A percentile compares a stretch with the other conserved stretches of the same genome.
Evolutionary conservation across 257 asterid species (phyloP).

Genomic region (Avicennia marina): DNA sequence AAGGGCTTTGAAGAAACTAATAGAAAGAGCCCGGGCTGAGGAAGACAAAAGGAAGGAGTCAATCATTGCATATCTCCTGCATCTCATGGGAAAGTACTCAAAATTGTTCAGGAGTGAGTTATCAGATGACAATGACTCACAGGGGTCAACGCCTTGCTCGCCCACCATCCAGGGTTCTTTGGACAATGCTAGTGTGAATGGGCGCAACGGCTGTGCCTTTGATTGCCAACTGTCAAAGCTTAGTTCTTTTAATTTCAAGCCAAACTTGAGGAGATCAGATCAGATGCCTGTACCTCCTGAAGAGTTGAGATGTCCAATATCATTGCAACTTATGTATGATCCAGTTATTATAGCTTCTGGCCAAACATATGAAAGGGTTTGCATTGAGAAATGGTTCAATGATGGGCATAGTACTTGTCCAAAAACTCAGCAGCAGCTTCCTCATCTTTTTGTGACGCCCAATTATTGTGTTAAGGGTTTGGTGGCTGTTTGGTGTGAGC

Average conservation of each 20-base stretch:
- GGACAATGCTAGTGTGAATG: conserved; percentile 51
- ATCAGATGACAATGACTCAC: conserved; percentile 95
- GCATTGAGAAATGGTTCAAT: conserved; percentile 97
- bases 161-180: conserved; percentile 75
- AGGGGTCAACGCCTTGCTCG: conserved; percentile 96
- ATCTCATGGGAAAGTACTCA: conserved; percentile 87
- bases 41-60: conserved; percentile 95
- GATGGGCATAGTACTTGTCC: conserved; percentile 96
- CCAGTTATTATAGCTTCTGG: conserved; percentile 96
- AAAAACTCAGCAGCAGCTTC: conserved; percentile 90
- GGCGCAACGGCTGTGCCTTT: conserved; percentile 55
- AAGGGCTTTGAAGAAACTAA: conserved; percentile 86
- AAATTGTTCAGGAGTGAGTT: conserved; percentile 82
- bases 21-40: conserved; percentile 82
- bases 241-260: conserved; percentile 82
- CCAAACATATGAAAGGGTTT: conserved; percentile 91
- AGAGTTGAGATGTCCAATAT: conserved; percentile 92
- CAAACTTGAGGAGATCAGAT: conserved; percentile 70
- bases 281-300: conserved; percentile 86
- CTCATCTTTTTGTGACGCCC: conserved; percentile 82
- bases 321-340: conserved; percentile 89
- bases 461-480: conserved; percentile 95
- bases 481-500: conserved; percentile 97
- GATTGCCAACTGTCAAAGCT: conserved; percentile 80
- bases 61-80: conserved; percentile 78